A percentile compares a stretch with the other conserved stretches of the same genome.
Conservation (phyloP, 1,284 basidiomycete genomes). For the Naganishia albida region DNA sequence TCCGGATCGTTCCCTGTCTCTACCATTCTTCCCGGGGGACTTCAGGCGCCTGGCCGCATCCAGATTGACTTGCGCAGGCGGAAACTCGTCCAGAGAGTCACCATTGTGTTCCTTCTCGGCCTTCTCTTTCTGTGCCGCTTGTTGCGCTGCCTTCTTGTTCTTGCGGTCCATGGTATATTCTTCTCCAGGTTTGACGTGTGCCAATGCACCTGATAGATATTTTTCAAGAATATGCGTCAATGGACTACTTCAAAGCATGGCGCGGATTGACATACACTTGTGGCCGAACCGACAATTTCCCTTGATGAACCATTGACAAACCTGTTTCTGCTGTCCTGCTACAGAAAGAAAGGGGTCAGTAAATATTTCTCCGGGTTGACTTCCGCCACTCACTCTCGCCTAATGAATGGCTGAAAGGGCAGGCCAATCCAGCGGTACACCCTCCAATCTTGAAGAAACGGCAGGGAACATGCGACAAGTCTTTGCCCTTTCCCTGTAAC, state of each 20-base stretch:
- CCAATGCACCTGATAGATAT: conserved; percentile 63
- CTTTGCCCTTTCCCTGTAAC: conserved; percentile 61
- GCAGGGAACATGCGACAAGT: conserved; percentile 94
- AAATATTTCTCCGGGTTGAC: conserved; percentile 30
- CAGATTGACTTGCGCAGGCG: conserved; percentile 21
- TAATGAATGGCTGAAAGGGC: conserved; percentile 81
- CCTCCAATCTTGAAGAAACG: conserved; percentile 94
- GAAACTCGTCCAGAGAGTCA: conserved; percentile 26
- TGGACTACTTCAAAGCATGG: not conserved
- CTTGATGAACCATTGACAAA: conserved; percentile 84
- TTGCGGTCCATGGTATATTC: conserved; percentile 92
- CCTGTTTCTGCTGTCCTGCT: conserved; percentile 79
- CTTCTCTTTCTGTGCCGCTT: conserved; percentile 54
- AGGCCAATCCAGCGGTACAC: conserved; percentile 91
- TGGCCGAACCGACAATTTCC: conserved; percentile 97
- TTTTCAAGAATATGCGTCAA: too few species aligned
- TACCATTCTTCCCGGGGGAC: conserved; percentile 18
- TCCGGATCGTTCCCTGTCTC: conserved; percentile 11
- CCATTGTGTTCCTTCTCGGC: conserved; percentile 27
- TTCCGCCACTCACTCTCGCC: conserved; percentile 41
- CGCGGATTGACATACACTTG: conserved; percentile 65
- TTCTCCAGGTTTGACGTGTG: conserved; percentile 91
- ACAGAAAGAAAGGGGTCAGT: conserved; percentile 57
- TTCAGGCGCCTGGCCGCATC: conserved; percentile 14
- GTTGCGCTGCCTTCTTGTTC: conserved; percentile 94